Evolutionary conservation across 805 yeast genomes (phyloP), one percentile per base, ranked within the genome.

Genomic region (Zygosaccharomyces lentus): DNA sequence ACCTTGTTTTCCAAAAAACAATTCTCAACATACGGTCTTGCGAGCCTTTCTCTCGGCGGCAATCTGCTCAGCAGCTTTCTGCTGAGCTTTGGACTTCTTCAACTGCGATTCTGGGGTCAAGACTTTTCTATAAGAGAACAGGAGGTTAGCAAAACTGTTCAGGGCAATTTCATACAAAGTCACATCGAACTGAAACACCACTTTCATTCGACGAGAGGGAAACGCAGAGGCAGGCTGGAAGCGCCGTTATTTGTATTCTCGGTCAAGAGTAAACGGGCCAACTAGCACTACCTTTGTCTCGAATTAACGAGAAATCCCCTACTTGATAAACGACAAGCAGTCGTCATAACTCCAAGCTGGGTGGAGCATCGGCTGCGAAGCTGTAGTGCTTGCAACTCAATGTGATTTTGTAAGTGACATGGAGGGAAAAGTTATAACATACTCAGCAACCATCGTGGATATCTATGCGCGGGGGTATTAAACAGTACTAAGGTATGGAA

Each of bases 11-110:
- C 15, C 23, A 9, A 34, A n/a, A 19, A 31, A 37, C 9, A 32
- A 39, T 54, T 71, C 35, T 35, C 27, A 58, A 85, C 95, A 73
- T 84, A 86, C 95, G 67, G 80, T 81, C 74, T 80, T 78, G 73
- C 88, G 79, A 59, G 82, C 84, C 68, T 73, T 77, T 76, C 80
- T 83, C 69, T 80, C 90, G 67, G 87, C 89, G 70, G 87, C 82
- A 66, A 84, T 78, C 72, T 81, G 79, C 69, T 81, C 86, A 61
- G 82, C 78, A 65, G 80, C 74, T 80, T 84, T 84, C 68, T 82
- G 81, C 70, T 80, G 78, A 72, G 84, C 81, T 78, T 84, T 80
- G 65, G 83, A 71, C 79, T 84, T 82, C 82, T 86, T 86, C 73
- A 82, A 74, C 71, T 82, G 84, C 70, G 93, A 74, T 81, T 86